A percentile compares a stretch with the other conserved stretches of the same genome.
These are phyloP conservation scores for Leptomonas seymouri DNA, from an alignment of 208 protist species.

Conservation along the genomic window DNA sequence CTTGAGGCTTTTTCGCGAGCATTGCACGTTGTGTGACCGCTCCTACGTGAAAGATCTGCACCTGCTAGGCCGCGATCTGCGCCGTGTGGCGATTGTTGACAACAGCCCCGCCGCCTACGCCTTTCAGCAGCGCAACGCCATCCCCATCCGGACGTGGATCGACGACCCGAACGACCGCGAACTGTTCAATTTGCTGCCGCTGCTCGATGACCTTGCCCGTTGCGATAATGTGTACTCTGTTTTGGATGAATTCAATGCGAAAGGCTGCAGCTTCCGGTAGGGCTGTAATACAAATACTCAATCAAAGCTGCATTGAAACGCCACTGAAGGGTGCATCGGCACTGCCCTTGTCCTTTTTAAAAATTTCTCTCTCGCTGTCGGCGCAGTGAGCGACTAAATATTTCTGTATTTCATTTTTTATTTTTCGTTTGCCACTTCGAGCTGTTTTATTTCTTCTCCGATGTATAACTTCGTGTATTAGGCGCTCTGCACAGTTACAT, in stretches of 20 bases:
- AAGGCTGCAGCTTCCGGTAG: constrained; percentile 22
- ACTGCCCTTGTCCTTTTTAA: too few relatives aligned
- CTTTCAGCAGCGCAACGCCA: constrained; percentile 75
- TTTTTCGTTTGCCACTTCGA: too few relatives aligned
- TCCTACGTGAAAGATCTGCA: constrained; percentile 72
- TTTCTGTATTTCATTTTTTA: too few relatives aligned
- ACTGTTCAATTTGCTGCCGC: constrained; percentile 49
- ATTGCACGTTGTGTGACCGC: constrained; percentile 46
- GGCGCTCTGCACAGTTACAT: too few relatives aligned
- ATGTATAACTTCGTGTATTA: too few relatives aligned
- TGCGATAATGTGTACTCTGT: constrained; percentile 58
- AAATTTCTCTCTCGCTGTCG: too few relatives aligned
- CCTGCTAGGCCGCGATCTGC: constrained; percentile 50
- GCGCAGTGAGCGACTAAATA: too few relatives aligned
- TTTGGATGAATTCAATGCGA: constrained; percentile 53
- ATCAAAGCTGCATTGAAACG: too few relatives aligned
- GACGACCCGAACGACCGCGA: constrained; percentile 55
- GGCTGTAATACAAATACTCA: too few relatives aligned
- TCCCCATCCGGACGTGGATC: constrained; percentile 70
- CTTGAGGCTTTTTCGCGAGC: constrained; percentile 58
- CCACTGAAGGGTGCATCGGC: too few relatives aligned
- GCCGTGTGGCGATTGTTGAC: constrained; percentile 56
- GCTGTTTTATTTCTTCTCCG: too few relatives aligned
- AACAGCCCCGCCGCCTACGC: constrained; percentile 69
- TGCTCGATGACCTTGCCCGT: constrained; percentile 40